Conservation (phyloP, 805 yeast species). For the Priceomyces melissophilus region DNA sequence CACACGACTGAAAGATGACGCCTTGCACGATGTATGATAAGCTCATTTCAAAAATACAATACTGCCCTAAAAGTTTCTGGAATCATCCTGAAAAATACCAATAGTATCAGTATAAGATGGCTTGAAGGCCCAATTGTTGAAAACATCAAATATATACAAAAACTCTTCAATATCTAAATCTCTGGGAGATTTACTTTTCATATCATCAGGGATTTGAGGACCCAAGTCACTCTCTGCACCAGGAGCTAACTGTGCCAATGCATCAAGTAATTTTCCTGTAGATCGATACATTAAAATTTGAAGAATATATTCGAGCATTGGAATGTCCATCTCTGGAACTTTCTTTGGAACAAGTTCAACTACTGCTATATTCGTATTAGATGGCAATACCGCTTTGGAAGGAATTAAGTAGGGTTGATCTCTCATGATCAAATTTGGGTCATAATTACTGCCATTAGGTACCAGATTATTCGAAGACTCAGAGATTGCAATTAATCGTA, state of each 20-base stretch:
- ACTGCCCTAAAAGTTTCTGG: constrained; percentile 7
- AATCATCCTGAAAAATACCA: constrained; percentile 13
- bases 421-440: constrained; percentile 31
- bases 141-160: constrained; percentile 45
- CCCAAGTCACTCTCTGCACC: constrained; percentile 65
- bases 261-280: constrained; percentile 42
- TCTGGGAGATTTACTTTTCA: constrained; percentile 44
- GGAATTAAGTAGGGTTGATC: constrained; percentile 37
- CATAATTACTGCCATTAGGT: constrained; percentile 30
- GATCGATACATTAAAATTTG: constrained; percentile 54
- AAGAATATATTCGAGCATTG: constrained; percentile 64
- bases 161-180: constrained; percentile 58
- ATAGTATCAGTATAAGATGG: constrained; percentile 40
- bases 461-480: constrained; percentile 17
- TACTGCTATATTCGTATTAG: constrained; percentile 44
- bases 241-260: constrained; percentile 64
- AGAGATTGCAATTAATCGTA: constrained; percentile 51
- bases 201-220: constrained; percentile 19
- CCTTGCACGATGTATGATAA: background rate
- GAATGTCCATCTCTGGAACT: constrained; percentile 33
- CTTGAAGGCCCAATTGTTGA: constrained; percentile 81
- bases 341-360: constrained; percentile 51
- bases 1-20: too few species aligned
- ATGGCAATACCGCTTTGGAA: constrained; percentile 24
- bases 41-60: background rate